A percentile compares a stretch with the other conserved stretches of the same genome.
Evolutionary conservation across 495 filamentous ascomycete genomes (phyloP).

Genomic region (Lasiosphaeris hirsuta): DNA sequence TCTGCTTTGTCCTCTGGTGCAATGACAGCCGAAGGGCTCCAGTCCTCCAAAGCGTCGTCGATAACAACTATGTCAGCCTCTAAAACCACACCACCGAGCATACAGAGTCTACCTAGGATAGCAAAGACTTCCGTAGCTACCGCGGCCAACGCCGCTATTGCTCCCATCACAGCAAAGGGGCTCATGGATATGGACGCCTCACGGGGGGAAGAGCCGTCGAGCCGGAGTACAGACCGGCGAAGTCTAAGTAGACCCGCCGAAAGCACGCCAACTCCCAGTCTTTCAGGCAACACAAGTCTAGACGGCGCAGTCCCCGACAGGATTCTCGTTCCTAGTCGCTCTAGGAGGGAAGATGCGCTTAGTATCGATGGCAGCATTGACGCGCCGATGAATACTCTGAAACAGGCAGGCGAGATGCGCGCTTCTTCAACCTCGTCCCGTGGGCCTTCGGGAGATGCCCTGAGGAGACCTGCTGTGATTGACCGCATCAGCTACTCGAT

Average conservation of each 20-base stretch:
- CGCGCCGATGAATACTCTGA: slow-evolving; percentile 40
- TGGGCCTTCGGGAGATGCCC: slow-evolving; percentile 22
- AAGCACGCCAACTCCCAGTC: slow-evolving; percentile 16
- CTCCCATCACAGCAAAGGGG: slow-evolving; percentile 56
- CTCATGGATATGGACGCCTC: slow-evolving; percentile 44
- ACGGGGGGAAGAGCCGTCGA: slow-evolving; percentile 36
- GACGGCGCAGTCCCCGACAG: slow-evolving; percentile 36
- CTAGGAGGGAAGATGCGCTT: slow-evolving; percentile 38
- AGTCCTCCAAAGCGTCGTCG: slow-evolving; percentile 54
- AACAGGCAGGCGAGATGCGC: slow-evolving; percentile 32
- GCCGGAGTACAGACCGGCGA: slow-evolving; percentile 25
- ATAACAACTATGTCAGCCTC: slow-evolving; percentile 52
- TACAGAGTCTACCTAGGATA: slow-evolving; percentile 47
- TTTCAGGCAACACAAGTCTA: slow-evolving; percentile 35
- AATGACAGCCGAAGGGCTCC: slow-evolving; percentile 35
- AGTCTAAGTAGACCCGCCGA: slow-evolving; percentile 39
- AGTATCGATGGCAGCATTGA: slow-evolving; percentile 41
- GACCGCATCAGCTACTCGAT: slow-evolving; percentile 52
- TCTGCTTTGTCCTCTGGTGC: slow-evolving; percentile 35
- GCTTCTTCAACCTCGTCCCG: slow-evolving; percentile 26
- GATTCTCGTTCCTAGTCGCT: slow-evolving; percentile 28
- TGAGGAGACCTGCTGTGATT: slow-evolving; percentile 43
- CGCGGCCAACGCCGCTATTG: slow-evolving; percentile 36
- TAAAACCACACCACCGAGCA: slow-evolving; percentile 50
- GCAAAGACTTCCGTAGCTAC: slow-evolving; percentile 31